A percentile compares a stretch with the other conserved stretches of the same genome.
Conservation (phyloP, 2,329 filamentous ascomycete species). For the Xylariaceae sp. region DNA sequence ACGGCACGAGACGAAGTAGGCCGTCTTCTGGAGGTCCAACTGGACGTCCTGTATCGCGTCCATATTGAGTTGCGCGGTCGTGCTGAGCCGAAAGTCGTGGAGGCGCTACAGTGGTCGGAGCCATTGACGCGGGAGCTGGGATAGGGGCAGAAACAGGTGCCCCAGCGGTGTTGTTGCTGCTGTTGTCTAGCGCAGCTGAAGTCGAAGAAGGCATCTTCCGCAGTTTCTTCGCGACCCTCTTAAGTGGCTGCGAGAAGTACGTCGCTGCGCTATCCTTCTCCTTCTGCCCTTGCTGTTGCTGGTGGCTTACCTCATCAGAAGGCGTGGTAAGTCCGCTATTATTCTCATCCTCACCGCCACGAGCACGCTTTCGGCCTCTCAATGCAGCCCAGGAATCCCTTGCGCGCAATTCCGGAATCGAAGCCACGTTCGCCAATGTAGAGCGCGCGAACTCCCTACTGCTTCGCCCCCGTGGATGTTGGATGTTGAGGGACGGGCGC, state of each 20-base stretch:
- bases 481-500: neutral
- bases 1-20: conserved; percentile 14
- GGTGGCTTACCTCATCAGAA: conserved; percentile 14
- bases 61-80: too few species aligned
- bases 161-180: conserved; percentile 4
- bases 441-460: conserved; percentile 5
- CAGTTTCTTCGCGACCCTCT: conserved; percentile 48
- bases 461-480: conserved; percentile 4
- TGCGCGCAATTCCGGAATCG: conserved; percentile 14
- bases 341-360: conserved; percentile 35
- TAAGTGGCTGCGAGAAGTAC: conserved; percentile 25
- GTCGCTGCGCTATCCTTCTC: conserved; percentile 8
- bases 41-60: too few species aligned
- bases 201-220: conserved; percentile 43
- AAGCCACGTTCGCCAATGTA: conserved; percentile 9
- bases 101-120: too few species aligned
- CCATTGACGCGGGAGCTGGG: neutral
- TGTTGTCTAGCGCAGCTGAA: conserved; percentile 13
- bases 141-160: neutral
- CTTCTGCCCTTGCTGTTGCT: too few species aligned
- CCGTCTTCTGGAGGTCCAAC: conserved; percentile 12
- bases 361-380: conserved; percentile 50
- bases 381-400: conserved; percentile 22
- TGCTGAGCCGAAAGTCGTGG: too few species aligned
- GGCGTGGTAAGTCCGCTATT: conserved; percentile 19